A percentile compares a stretch with the other conserved stretches of the same genome.
Conservation (phyloP, 108 stramenopile genomes). For the Fragilaria crotonensis region DNA sequence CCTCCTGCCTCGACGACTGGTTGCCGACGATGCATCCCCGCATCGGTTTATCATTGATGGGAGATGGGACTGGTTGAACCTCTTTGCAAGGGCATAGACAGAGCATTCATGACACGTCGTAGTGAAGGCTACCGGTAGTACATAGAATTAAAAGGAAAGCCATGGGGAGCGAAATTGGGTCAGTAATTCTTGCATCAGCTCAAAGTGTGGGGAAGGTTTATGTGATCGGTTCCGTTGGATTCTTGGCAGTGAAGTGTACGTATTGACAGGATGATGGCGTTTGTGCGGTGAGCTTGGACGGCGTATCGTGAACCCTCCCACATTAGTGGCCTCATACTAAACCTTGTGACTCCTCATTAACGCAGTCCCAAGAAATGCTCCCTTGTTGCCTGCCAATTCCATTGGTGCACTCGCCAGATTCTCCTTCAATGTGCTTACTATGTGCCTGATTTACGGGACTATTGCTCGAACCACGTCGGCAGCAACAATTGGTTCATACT, state of each 20-base stretch:
- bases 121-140: too few species aligned
- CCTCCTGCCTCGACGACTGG: too few species aligned
- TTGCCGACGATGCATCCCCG: too few species aligned
- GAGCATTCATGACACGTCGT: too few species aligned
- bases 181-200: constrained; percentile 53
- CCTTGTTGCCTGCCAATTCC: constrained; percentile 37
- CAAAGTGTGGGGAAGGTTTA: constrained; percentile 64
- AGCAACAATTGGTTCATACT: constrained; percentile 41
- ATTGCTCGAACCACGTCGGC: constrained; percentile 43
- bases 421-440: constrained; percentile 45
- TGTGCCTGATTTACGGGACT: constrained; percentile 55
- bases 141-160: too few species aligned
- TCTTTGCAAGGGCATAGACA: too few species aligned
- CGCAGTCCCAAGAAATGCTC: constrained; percentile 31
- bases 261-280: not conserved
- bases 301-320: not conserved
- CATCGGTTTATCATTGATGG: too few species aligned
- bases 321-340: not conserved
- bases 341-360: not conserved
- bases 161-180: constrained; percentile 37
- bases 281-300: not conserved
- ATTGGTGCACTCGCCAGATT: constrained; percentile 49
- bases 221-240: constrained; percentile 55
- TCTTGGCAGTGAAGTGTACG: constrained; percentile 35
- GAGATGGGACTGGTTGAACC: too few species aligned